phyloP scores from a whole-genome alignment of 2,329 filamentous ascomycete species.

The Aaosphaeria pasadenensis region DNA sequence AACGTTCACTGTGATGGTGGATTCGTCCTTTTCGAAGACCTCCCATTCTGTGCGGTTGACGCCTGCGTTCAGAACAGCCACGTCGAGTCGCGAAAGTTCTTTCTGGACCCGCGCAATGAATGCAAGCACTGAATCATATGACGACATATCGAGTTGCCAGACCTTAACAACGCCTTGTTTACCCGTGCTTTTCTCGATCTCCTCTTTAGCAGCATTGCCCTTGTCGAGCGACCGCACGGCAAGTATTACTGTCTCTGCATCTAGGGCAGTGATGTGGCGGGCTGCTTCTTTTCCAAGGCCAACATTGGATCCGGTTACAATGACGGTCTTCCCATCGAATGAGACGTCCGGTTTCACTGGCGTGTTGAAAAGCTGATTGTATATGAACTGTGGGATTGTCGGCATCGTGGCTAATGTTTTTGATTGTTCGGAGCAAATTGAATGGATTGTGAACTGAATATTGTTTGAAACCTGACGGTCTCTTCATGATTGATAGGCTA shows the following conservation, averaged over 20 bases:
- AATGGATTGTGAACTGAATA: too few species aligned
- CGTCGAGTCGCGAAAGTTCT: neutral
- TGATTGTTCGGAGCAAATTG: too few species aligned
- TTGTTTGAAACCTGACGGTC: too few species aligned
- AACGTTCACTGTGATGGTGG: conserved; percentile 29
- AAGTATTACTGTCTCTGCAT: neutral
- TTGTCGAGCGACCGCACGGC: conserved; percentile 15
- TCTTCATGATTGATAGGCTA: too few species aligned
- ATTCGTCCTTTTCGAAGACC: conserved; percentile 12
- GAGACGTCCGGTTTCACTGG: conserved; percentile 15
- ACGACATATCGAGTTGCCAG: conserved; percentile 40
- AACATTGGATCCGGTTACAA: conserved; percentile 13
- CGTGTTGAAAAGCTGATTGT: conserved; percentile 39
- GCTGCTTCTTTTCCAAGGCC: conserved; percentile 10
- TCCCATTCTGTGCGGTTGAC: neutral
- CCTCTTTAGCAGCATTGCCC: conserved; percentile 34
- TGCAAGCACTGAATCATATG: conserved; percentile 29
- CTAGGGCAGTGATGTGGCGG: conserved; percentile 3
- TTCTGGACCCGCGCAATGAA: neutral
- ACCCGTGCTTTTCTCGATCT: conserved; percentile 30
- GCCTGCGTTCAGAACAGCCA: neutral
- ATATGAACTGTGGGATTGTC: conserved; percentile 26
- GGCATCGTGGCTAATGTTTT: too few species aligned
- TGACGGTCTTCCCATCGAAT: conserved; percentile 1
- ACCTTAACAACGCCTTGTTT: conserved; percentile 35